Conservation (phyloP, 495 filamentous ascomycete species). For the Hypoxylon fuscum region DNA sequence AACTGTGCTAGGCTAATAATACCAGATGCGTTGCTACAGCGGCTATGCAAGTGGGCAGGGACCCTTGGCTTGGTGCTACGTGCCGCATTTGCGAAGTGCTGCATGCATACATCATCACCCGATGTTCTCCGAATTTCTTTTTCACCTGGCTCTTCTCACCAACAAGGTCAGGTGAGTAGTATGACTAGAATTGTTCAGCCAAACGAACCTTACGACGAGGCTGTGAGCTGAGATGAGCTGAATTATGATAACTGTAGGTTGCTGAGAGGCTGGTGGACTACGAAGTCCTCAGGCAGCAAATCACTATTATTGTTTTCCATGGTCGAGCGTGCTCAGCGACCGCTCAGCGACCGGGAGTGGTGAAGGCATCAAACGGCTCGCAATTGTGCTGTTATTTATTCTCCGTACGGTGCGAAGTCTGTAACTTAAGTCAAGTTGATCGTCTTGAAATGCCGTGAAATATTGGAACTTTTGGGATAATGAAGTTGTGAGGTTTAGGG, state of each 20-base stretch:
- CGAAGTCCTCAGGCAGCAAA: too few relatives aligned
- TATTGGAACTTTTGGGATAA: too few relatives aligned
- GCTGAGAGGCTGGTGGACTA: not conserved
- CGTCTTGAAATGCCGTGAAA: too few relatives aligned
- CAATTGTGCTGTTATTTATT: too few relatives aligned
- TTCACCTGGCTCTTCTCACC: not conserved
- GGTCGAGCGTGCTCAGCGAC: too few relatives aligned
- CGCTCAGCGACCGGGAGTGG: too few relatives aligned
- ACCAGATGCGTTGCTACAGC: conserved; percentile 22
- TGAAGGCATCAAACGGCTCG: too few relatives aligned
- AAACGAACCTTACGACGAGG: conserved; percentile 8
- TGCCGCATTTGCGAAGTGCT: conserved; percentile 6
- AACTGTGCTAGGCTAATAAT: conserved; percentile 27
- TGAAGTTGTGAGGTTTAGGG: too few relatives aligned
- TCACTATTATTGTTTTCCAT: too few relatives aligned
- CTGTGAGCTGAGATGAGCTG: conserved; percentile 29
- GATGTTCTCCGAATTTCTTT: conserved; percentile 15
- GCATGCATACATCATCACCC: conserved; percentile 12
- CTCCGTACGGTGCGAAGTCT: too few relatives aligned
- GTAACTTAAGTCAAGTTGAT: too few relatives aligned
- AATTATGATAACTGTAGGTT: not conserved
- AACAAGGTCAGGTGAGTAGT: conserved; percentile 2
- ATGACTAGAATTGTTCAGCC: conserved; percentile 2
- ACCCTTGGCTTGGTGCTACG: conserved; percentile 1
- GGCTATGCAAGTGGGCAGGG: conserved; percentile 31